Evolutionary conservation across 495 filamentous ascomycete species (phyloP), one percentile per base, ranked within the genome.

Genomic region (Aspergillus nidulans): DNA sequence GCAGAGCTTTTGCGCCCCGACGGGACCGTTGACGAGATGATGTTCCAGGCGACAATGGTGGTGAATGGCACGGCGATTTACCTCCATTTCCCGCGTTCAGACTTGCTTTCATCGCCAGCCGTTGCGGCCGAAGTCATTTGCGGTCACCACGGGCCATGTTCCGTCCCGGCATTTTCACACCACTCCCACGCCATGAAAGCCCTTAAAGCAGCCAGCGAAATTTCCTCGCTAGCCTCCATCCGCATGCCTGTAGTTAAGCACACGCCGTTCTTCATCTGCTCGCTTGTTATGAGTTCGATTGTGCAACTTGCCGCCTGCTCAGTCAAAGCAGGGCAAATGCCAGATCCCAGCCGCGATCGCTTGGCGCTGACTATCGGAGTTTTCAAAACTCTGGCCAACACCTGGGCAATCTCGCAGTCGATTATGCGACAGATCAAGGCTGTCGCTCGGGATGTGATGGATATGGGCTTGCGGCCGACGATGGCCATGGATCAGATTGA

Each of bases 1-100:
- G 77, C 77, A 50, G 82, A 88, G 54, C 79, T 90, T 30, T 71
- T 92, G 51, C 80, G 80, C 36, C 79, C 81, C 54, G 81, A 86
- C 52, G 75, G 75, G 26, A 75, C 84, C 30, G 78, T 92, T 9
- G 91, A 96, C 63, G 89, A 95, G 72, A 87, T 95, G 80, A 83
- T 95, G 73, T 95, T 95, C 75, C 90, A 95, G 64, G 90, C 90
- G 10, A 87, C 87, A 52, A 91, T 94, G 83, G 85, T 94, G 47
- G 81, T 86, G 25, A 81, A 89, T 64, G 85, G 73, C 18, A 71
- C 75, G 5, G 64, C 73, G 39, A 77, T 76, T 42, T 74, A 76
- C 44, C 65, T 78, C 6, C 71, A 77, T 53, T 77, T 76, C 61
- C 74, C 73, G 56, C 78, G 59, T 48, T 80, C 82, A 13, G 72